Conservation (phyloP, 139 green algal species). For the Coccomyxa sp. region DNA sequence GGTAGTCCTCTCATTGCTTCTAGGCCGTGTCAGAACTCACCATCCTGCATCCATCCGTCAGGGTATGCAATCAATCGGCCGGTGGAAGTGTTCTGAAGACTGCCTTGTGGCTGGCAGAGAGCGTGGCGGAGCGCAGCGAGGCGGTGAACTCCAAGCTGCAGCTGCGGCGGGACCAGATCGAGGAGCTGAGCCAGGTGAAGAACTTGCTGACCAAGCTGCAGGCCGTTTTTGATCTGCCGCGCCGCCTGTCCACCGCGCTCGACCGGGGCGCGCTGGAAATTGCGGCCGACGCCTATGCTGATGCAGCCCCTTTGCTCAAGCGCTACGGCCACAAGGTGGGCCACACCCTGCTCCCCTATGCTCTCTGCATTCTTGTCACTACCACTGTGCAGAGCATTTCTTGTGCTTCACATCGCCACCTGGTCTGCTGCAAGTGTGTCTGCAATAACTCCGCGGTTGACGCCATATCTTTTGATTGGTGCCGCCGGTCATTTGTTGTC, state of each 20-base stretch:
- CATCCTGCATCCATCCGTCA: neutral
- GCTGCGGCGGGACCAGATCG: slow-evolving; percentile 67
- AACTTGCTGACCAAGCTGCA: slow-evolving; percentile 79
- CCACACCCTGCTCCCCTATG: neutral
- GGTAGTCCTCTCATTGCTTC: neutral
- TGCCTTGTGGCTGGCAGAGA: slow-evolving; percentile 32
- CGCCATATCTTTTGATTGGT: no score
- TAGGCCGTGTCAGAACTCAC: neutral
- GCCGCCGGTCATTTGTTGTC: no score
- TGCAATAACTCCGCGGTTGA: no score
- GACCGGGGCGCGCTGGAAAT: slow-evolving; percentile 65
- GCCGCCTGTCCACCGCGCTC: slow-evolving; percentile 55
- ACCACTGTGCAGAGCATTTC: neutral
- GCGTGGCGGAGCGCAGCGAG: slow-evolving; percentile 58
- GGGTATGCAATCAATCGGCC: neutral
- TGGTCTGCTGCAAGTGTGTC: neutral
- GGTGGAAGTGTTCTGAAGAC: neutral
- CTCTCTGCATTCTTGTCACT: no score
- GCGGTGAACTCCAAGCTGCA: slow-evolving; percentile 79
- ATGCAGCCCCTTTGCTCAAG: slow-evolving; percentile 66
- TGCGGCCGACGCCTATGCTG: slow-evolving; percentile 67
- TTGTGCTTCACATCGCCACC: neutral
- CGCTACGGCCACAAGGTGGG: slow-evolving; percentile 65
- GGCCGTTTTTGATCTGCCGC: slow-evolving; percentile 71
- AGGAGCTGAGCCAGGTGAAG: slow-evolving; percentile 71